Evolutionary conservation across 164 flowering plant species (phyloP).

Genomic region (Macadamia tetraphylla): DNA sequence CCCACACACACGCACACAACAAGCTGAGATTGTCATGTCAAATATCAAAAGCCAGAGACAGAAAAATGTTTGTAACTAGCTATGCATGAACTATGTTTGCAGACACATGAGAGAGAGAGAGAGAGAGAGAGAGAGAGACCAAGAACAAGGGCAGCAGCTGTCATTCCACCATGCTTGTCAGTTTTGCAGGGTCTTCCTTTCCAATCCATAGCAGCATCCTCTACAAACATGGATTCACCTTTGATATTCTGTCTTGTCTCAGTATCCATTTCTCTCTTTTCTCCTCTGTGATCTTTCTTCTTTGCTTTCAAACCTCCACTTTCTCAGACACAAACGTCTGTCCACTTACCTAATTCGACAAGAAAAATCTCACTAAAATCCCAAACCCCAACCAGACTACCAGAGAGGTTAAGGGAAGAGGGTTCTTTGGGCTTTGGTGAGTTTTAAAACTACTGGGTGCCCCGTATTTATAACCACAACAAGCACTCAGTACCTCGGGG

Average conservation of each 20-base stretch:
- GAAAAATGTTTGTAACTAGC: background rate
- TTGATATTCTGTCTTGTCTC: constrained; percentile 16
- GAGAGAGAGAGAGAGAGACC: constrained; percentile 38
- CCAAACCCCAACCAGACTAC: background rate
- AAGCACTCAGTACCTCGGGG: background rate
- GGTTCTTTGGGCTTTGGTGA: background rate
- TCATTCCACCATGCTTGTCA: constrained; percentile 79
- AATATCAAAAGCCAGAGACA: background rate
- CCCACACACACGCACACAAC: too few species aligned
- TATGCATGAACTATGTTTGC: too few species aligned
- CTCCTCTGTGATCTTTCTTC: background rate
- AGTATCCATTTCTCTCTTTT: constrained; percentile 8
- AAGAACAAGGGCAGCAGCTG: constrained; percentile 81
- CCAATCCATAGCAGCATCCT: constrained; percentile 63
- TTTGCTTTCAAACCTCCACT: too few species aligned
- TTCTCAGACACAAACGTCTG: too few species aligned
- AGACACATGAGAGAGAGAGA: too few species aligned
- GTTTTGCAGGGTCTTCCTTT: constrained; percentile 75
- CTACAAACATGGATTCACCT: constrained; percentile 20
- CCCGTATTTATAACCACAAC: background rate
- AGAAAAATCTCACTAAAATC: background rate
- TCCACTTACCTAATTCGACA: too few species aligned
- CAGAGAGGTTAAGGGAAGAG: background rate
- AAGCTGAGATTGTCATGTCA: background rate
- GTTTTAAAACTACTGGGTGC: background rate